Percentiles rank a stretch among this genome's conserved stretches.
Conservation (phyloP, 768 basidiomycete genomes). For the Kwoniella shandongensis region DNA sequence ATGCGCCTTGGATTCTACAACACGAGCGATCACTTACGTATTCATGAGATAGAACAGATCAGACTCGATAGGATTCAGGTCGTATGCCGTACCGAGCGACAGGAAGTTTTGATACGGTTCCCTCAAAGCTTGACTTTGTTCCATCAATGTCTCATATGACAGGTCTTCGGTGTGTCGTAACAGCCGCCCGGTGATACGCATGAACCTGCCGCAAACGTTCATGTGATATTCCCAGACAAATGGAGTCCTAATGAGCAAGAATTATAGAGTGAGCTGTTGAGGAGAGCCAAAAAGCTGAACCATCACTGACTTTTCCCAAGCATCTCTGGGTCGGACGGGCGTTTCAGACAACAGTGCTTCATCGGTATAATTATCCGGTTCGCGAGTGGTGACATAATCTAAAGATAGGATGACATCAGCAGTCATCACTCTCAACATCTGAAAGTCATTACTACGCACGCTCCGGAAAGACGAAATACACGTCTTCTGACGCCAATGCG, state of each 20-base stretch:
- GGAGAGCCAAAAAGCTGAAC: neutral
- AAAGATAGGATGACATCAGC: neutral
- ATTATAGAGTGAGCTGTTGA: neutral
- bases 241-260: slow-evolving; percentile 3
- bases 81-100: slow-evolving; percentile 3
- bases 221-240: slow-evolving; percentile 12
- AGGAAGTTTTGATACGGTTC: slow-evolving; percentile 8
- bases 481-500: too few relatives aligned
- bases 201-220: neutral
- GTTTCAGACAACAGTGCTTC: slow-evolving; percentile 4
- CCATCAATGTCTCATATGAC: slow-evolving; percentile 6
- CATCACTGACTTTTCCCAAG: slow-evolving; percentile 3
- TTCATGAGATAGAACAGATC: slow-evolving; percentile 10
- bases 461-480: slow-evolving; percentile 7
- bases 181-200: slow-evolving; percentile 5
- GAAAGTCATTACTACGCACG: neutral
- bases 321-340: neutral
- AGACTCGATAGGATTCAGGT: slow-evolving; percentile 1
- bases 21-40: slow-evolving; percentile 4
- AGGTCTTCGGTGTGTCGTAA: neutral
- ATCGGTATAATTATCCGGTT: slow-evolving; percentile 8
- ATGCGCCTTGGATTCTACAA: neutral
- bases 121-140: slow-evolving; percentile 3
- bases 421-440: too few relatives aligned
- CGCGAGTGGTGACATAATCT: slow-evolving; percentile 2